A percentile compares a stretch with the other conserved stretches of the same genome.
phyloP scores from a whole-genome alignment of 2,329 filamentous ascomycete genomes.

The Epichloe sylvatica region DNA sequence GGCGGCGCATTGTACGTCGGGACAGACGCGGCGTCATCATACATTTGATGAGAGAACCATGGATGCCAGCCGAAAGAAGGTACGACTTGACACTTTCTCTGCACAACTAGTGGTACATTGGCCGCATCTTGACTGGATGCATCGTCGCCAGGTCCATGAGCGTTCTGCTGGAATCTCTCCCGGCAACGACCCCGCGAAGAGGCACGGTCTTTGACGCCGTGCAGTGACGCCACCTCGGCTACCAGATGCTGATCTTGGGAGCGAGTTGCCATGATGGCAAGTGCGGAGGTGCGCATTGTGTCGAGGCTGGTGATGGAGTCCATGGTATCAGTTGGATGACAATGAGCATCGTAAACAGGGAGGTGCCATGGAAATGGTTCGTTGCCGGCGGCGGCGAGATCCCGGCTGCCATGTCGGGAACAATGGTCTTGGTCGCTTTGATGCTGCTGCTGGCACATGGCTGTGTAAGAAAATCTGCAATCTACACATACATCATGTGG shows the following conservation, averaged over 20 bases:
- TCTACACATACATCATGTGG: too few relatives aligned
- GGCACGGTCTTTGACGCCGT: constrained; percentile 27
- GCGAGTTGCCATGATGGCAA: constrained; percentile 68
- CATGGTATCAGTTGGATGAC: constrained; percentile 72
- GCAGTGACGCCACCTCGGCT: constrained; percentile 41
- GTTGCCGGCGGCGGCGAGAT: background rate
- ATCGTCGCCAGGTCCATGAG: background rate
- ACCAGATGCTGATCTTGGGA: constrained; percentile 64
- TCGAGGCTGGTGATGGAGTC: constrained; percentile 42
- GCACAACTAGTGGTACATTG: background rate
- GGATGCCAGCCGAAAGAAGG: constrained; percentile 81
- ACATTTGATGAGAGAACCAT: constrained; percentile 72
- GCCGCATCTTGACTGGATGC: background rate
- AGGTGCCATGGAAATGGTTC: constrained; percentile 51
- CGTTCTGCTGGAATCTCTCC: background rate
- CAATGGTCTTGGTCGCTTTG: background rate
- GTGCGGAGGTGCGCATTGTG: constrained; percentile 48
- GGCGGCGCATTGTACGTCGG: constrained; percentile 21
- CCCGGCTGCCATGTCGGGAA: background rate
- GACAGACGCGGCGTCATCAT: constrained; percentile 36
- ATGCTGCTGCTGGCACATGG: constrained; percentile 3
- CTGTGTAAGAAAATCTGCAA: background rate
- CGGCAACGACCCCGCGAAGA: background rate
- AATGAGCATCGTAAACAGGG: constrained; percentile 66
- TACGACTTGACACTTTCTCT: constrained; percentile 23